Base-by-base conservation (phyloP, 2,329 filamentous ascomycete genomes). In the Didymella keratinophila region DNA sequence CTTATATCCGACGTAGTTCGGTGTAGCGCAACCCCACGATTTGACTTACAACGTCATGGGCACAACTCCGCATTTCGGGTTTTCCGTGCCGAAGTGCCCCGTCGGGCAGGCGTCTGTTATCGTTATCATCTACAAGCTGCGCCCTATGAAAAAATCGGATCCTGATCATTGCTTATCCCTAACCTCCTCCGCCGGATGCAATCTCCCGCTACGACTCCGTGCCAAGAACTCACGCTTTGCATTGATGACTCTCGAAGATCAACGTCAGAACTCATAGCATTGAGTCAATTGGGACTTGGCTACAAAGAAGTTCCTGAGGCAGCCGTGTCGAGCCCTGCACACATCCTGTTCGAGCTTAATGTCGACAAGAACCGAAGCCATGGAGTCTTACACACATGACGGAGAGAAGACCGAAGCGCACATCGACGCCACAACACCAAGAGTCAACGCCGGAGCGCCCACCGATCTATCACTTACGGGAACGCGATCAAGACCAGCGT, bases 401-500 rank as follows among this genome's bases (percentile, higher is more conserved):
- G 55, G 59, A 55, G 59, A 58, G 54, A 63, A 63, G 46, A 25
- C 56, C 50, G 56, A 64, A 32, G 41, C 41, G 25, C 46, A 37
- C 25, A 9, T 44, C 34, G 25, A 58, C 30, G 23, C 50, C 48
- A 36, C 44, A 52, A 41, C 57, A 37, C 54, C 30, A 30, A 44
- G 46, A 42, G 58, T 34, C 47, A 57, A 25, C 44, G 47, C 47
- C 20, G 47, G 42, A 50, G 50, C 52, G 57, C 41, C 36, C 32
- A 16, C 32, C 21, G 25, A 28, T 43, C 56, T 56, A 36, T 16
- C n/a, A 10, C 56, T 68, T 16, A 52, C 57, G 3, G 58, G 53
- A 41, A 64, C 60, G 3, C 66, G 52, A 47, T 69, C 67, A 11
- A 52, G 54, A 30, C 58, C 61, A 4, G 58, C 58, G 7, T 60